Evolutionary conservation across 805 yeast species (phyloP).

Genomic region (Pichia occidentalis): DNA sequence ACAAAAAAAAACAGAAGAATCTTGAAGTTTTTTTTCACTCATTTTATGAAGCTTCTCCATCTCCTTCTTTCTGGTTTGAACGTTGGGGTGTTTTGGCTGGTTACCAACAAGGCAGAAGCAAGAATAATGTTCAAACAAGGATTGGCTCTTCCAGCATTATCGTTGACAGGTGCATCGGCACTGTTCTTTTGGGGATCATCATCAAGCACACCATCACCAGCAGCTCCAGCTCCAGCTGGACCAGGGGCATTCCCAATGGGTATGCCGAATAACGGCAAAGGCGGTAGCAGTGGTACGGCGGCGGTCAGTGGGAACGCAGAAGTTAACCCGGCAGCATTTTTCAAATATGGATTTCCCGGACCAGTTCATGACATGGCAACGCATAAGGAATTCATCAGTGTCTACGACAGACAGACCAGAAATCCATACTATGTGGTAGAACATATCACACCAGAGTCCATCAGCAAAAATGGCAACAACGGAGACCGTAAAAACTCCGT

Average conservation of each 20-base stretch:
- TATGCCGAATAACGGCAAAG: slow-evolving; percentile 10
- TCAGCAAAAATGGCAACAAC: slow-evolving; percentile 38
- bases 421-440: slow-evolving; percentile 86
- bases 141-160: slow-evolving; percentile 15
- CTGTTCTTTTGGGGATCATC: slow-evolving; percentile 27
- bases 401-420: slow-evolving; percentile 76
- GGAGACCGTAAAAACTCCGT: slow-evolving; percentile 77
- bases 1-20: no score
- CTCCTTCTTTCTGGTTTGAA: no score
- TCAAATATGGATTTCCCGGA: slow-evolving; percentile 92
- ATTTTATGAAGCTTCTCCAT: no score
- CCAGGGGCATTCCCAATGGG: slow-evolving; percentile 14
- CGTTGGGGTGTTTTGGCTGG: no score
- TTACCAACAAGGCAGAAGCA: no score
- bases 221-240: slow-evolving; percentile 16
- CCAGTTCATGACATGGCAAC: slow-evolving; percentile 80
- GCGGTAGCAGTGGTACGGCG: not conserved
- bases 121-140: slow-evolving; percentile 15
- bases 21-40: no score
- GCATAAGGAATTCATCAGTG: slow-evolving; percentile 72
- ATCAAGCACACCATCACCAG: slow-evolving; percentile 17
- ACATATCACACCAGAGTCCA: slow-evolving; percentile 72
- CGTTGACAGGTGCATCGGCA: slow-evolving; percentile 23
- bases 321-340: slow-evolving; percentile 73
- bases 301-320: slow-evolving; percentile 22